A percentile compares a stretch with the other conserved stretches of the same genome.
Conservation (phyloP, 2,329 filamentous ascomycete species). For the Calonectria hongkongensis region DNA sequence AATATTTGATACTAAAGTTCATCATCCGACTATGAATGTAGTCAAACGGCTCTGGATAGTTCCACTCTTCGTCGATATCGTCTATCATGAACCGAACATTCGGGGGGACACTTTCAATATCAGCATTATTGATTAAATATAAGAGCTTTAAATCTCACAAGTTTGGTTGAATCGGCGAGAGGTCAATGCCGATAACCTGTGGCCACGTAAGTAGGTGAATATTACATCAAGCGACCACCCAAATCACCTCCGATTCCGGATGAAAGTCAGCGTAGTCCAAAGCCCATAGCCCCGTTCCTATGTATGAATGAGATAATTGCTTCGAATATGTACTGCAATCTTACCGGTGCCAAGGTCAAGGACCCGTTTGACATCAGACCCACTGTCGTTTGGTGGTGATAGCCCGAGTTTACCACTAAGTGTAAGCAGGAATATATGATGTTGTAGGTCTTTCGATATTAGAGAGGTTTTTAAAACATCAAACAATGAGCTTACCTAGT, state of each 20-base stretch:
- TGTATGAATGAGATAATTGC: background rate
- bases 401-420: slow-evolving; percentile 27
- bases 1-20: slow-evolving; percentile 35
- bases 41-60: slow-evolving; percentile 37
- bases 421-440: slow-evolving; percentile 30
- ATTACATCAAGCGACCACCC: too few relatives aligned
- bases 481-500: background rate
- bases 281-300: background rate
- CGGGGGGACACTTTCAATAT: slow-evolving; percentile 28
- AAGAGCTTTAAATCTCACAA: background rate
- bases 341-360: slow-evolving; percentile 38
- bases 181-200: too few relatives aligned
- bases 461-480: too few relatives aligned
- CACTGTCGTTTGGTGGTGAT: slow-evolving; percentile 12
- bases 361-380: slow-evolving; percentile 13
- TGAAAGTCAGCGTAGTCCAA: too few relatives aligned
- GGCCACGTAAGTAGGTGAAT: too few relatives aligned
- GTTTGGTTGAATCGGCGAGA: too few relatives aligned
- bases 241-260: too few relatives aligned
- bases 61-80: slow-evolving; percentile 43
- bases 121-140: background rate
- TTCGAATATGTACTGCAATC: background rate
- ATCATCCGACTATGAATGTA: slow-evolving; percentile 44
- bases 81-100: slow-evolving; percentile 39
- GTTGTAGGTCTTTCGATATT: slow-evolving; percentile 25